A percentile compares a stretch with the other conserved stretches of the same genome.
These are phyloP conservation scores for Cercospora sp. DNA, from an alignment of 2,329 filamentous ascomycete species.

Conservation along the genomic window DNA sequence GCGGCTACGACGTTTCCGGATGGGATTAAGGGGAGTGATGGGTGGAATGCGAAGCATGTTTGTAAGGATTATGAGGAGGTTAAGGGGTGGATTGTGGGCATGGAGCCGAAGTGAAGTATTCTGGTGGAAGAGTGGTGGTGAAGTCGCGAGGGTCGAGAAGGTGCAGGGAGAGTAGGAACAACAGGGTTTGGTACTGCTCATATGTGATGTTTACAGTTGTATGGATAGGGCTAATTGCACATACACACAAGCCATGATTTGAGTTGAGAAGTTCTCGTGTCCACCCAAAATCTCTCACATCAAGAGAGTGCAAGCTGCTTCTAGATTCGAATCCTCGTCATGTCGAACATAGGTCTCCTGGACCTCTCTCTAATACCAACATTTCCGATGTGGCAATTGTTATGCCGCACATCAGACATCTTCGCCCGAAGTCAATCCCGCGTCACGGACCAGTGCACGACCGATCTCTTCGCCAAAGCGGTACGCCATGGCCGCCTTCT, in stretches of 20 bases:
- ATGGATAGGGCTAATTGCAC: background rate
- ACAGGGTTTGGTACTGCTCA: background rate
- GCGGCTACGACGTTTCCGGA: conserved; percentile 18
- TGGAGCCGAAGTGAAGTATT: background rate
- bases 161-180: too few relatives aligned
- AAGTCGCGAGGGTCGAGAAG: too few relatives aligned
- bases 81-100: conserved; percentile 12
- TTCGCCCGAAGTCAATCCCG: background rate
- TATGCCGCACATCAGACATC: background rate
- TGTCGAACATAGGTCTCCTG: background rate
- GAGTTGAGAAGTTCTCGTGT: background rate
- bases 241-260: background rate
- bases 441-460: background rate
- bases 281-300: background rate
- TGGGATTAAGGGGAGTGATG: conserved; percentile 14
- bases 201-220: background rate
- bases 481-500: background rate
- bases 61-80: conserved; percentile 18
- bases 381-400: background rate
- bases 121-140: too few relatives aligned
- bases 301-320: background rate
- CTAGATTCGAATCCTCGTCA: background rate
- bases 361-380: background rate
- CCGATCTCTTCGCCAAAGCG: background rate
- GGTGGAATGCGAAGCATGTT: conserved; percentile 18